Percentiles rank a stretch among this genome's conserved stretches.
phyloP scores from a whole-genome alignment of 139 green algal species.

The Asterochloris erici region DNA sequence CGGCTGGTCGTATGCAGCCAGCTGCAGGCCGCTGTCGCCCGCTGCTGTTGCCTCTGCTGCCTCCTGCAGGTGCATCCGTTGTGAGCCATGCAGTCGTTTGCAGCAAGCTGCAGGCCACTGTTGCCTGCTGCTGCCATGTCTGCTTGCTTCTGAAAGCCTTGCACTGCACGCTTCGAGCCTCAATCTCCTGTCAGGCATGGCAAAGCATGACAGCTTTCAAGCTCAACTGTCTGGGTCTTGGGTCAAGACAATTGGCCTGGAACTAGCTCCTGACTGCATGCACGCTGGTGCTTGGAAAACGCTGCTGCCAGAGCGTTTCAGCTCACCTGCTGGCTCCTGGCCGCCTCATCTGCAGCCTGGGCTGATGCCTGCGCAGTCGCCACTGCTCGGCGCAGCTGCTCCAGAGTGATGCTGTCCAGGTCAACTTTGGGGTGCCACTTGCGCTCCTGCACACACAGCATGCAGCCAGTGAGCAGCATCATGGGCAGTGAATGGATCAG shows the following conservation, averaged over 20 bases:
- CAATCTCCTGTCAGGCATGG: no score
- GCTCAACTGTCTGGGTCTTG: neutral
- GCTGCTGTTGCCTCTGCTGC: neutral
- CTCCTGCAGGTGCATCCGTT: neutral
- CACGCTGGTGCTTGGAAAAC: neutral
- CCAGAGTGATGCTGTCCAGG: neutral
- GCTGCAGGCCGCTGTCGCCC: neutral
- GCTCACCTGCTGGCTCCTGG: neutral
- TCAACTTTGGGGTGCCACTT: conserved; percentile 1
- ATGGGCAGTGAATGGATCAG: neutral
- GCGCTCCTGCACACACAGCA: neutral
- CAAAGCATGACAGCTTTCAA: no score
- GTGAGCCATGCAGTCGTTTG: neutral
- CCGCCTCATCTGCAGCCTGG: neutral
- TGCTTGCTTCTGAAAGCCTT: neutral
- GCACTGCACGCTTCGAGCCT: neutral
- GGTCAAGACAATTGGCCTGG: neutral
- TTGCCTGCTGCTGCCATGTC: neutral
- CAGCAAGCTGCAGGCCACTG: neutral
- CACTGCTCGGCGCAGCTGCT: conserved; percentile 15
- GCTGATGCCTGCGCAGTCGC: neutral
- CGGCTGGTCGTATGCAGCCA: neutral
- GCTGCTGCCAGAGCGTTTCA: neutral
- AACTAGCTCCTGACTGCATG: neutral
- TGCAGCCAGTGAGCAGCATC: no score